Conservation (phyloP, 2,329 filamentous ascomycete species). For the Colletotrichum orchidophilum region DNA sequence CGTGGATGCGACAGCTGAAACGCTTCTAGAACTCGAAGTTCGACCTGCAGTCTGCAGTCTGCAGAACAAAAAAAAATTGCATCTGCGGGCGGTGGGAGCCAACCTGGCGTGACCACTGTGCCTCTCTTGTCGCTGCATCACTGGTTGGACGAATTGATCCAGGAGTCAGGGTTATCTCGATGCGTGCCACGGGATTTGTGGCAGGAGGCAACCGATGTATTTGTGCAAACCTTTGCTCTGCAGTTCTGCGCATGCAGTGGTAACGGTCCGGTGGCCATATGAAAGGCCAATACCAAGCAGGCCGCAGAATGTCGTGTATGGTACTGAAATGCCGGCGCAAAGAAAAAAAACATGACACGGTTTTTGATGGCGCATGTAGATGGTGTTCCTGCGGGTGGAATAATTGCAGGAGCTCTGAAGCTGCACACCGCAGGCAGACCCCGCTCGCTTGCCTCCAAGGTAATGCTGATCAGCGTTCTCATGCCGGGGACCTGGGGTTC, state of each 20-base stretch:
- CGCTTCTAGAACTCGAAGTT: conserved; percentile 23
- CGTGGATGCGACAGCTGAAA: conserved; percentile 28
- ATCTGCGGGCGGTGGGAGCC: not conserved
- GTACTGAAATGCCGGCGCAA: not conserved
- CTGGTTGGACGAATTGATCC: conserved; percentile 11
- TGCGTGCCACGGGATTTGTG: not conserved
- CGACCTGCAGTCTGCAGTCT: not conserved
- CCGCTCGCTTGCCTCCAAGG: conserved; percentile 11
- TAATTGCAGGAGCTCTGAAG: conserved; percentile 21
- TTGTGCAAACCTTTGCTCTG: not conserved
- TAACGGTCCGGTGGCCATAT: not conserved
- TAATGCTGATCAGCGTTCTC: conserved; percentile 24
- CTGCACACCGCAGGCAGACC: conserved; percentile 17
- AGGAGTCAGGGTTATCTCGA: conserved; percentile 5
- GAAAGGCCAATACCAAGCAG: conserved; percentile 7
- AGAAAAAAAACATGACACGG: not conserved
- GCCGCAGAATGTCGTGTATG: not conserved
- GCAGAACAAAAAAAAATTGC: conserved; percentile 5
- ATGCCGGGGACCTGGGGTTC: not conserved
- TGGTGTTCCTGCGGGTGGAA: conserved; percentile 12
- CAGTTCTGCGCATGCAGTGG: not conserved
- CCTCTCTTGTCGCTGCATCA: not conserved
- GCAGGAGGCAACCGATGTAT: not conserved
- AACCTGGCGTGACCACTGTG: conserved; percentile 1
- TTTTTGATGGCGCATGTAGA: not conserved